Conservation (phyloP, 169 alveolate genomes). For the Eimeria necatrix region DNA sequence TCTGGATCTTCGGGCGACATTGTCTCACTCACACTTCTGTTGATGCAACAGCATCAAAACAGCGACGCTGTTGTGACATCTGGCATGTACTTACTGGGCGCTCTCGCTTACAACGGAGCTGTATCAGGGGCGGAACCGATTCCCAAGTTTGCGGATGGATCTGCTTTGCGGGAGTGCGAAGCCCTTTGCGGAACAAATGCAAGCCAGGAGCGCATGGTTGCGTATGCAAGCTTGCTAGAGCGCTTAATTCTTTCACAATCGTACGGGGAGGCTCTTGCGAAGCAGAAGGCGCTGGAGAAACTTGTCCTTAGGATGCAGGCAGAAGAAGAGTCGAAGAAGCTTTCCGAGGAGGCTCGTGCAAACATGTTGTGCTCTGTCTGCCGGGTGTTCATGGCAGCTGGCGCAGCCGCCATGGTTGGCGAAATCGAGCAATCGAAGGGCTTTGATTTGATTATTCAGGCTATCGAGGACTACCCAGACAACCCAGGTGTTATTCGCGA, state of each 20-base stretch:
- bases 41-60: constrained; percentile 81
- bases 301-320: constrained; percentile 68
- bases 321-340: constrained; percentile 74
- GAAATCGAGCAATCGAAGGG: constrained; percentile 78
- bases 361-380: constrained; percentile 67
- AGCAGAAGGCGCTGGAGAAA: constrained; percentile 73
- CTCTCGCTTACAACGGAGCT: constrained; percentile 74
- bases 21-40: constrained; percentile 67
- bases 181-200: constrained; percentile 75
- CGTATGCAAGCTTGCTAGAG: constrained; percentile 67
- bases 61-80: constrained; percentile 79
- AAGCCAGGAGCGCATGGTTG: constrained; percentile 76
- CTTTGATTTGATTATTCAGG: constrained; percentile 75
- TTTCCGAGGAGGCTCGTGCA: constrained; percentile 76
- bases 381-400: constrained; percentile 80
- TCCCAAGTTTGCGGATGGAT: constrained; percentile 70
- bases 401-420: constrained; percentile 72
- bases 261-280: constrained; percentile 69
- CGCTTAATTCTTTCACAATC: constrained; percentile 73
- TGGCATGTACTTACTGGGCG: constrained; percentile 79
- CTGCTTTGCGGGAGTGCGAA: constrained; percentile 78
- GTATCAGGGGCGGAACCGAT: constrained; percentile 66
- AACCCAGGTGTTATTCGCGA: constrained; percentile 76
- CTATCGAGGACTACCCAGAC: constrained; percentile 79
- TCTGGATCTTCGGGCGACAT: constrained; percentile 78